Conservation (phyloP, 805 yeast genomes). For the Torulaspora franciscae region DNA sequence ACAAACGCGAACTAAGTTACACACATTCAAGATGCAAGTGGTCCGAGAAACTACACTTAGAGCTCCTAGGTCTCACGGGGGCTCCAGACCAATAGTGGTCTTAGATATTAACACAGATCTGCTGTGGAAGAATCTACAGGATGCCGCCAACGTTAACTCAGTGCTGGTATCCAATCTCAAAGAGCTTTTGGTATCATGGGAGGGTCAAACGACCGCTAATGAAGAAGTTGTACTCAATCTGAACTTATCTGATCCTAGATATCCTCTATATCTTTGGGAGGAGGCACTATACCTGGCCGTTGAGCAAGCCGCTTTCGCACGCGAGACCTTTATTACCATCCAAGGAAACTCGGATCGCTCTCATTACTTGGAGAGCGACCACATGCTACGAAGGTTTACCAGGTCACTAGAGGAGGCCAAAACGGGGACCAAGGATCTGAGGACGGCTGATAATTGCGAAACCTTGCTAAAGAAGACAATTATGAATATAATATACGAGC, state of each 20-base stretch:
- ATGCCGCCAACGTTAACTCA: background rate
- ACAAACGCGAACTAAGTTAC: background rate
- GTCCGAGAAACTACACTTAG: background rate
- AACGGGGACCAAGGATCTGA: background rate
- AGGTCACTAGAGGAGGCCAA: background rate
- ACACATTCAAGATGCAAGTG: background rate
- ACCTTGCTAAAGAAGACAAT: conserved; percentile 4
- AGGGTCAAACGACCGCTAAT: background rate
- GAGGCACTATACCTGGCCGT: conserved; percentile 5
- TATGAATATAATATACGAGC: background rate
- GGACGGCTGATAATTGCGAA: conserved; percentile 4
- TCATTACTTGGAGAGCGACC: conserved; percentile 4
- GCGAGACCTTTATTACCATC: conserved; percentile 6
- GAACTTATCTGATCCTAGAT: conserved; percentile 1
- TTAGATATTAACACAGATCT: background rate
- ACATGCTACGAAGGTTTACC: conserved; percentile 3
- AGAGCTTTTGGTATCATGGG: background rate
- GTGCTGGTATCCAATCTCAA: background rate
- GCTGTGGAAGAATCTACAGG: background rate
- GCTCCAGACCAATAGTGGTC: background rate
- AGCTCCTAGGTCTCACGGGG: background rate
- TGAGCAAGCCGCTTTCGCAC: conserved; percentile 1
- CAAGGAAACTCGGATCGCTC: conserved; percentile 3
- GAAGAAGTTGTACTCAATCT: background rate
- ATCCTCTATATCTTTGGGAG: conserved; percentile 8